Percentiles rank a stretch among this genome's conserved stretches.
These are phyloP conservation scores for Metarhizium anisopliae DNA, from an alignment of 2,329 filamentous ascomycete species.

Conservation along the genomic window DNA sequence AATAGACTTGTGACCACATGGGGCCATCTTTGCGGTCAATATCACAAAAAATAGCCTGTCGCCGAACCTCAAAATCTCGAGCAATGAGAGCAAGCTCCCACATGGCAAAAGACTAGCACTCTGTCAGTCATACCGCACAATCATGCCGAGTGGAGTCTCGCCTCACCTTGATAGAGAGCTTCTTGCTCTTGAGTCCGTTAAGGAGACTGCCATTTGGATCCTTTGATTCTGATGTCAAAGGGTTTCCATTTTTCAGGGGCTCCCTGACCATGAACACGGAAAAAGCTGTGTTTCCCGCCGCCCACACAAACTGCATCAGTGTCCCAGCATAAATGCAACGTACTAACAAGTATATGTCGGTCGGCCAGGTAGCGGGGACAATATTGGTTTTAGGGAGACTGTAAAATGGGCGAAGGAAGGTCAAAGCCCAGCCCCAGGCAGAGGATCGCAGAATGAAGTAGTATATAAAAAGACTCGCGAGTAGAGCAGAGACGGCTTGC, in stretches of 20 bases:
- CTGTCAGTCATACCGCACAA: constrained; percentile 11
- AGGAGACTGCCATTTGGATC: constrained; percentile 88
- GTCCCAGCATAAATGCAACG: constrained; percentile 54
- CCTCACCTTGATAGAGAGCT: constrained; percentile 61
- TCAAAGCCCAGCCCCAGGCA: constrained; percentile 62
- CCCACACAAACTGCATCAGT: constrained; percentile 65
- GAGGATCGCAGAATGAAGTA: constrained; percentile 49
- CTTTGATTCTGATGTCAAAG: constrained; percentile 75
- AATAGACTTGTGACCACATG: constrained; percentile 72
- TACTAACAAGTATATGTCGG: constrained; percentile 43
- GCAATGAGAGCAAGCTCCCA: constrained; percentile 85
- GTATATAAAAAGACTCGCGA: constrained; percentile 50
- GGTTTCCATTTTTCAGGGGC: constrained; percentile 75
- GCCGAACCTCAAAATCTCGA: constrained; percentile 61
- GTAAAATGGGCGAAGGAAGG: constrained; percentile 63
- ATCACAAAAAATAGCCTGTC: constrained; percentile 77
- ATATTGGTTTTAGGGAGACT: constrained; percentile 65
- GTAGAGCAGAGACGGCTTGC: constrained; percentile 29
- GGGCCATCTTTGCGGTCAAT: constrained; percentile 74
- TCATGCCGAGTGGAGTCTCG: not conserved
- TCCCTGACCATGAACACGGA: constrained; percentile 70
- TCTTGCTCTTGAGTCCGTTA: constrained; percentile 75
- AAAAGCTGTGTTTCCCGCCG: constrained; percentile 68
- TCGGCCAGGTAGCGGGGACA: constrained; percentile 48
- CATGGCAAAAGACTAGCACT: constrained; percentile 65